Evolutionary conservation across 78 protist genomes (phyloP), one percentile per base, ranked within the genome.

Genomic region (Dictyostelium purpureum): DNA sequence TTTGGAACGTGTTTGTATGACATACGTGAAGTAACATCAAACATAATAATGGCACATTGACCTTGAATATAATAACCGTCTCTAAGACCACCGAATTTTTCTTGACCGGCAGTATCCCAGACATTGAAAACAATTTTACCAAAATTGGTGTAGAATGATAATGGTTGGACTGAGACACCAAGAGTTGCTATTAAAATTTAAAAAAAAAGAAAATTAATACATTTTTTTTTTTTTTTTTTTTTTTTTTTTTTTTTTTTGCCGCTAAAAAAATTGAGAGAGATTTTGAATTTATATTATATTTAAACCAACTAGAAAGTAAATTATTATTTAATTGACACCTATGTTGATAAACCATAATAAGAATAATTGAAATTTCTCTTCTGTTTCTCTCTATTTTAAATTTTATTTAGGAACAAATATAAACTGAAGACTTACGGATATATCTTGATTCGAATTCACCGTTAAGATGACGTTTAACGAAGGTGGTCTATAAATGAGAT

Each of bases 51-150:
- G 67, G 99, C 99, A 75, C 98, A 93, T 71, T 98, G 96, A 45
- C 99, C 99, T 73, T 98, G 96, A 74, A 96, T 92, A 21, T 98
- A 99, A 95, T 98, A 98, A 40, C 99, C 99, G 71, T 98, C 99
- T 63, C 99, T 97, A 31, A 99, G 94, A 24, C 99, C 99, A 12
- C 99, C 99, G 78, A 98, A 99, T 95, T 98, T 97, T 96, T 99
- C 99, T 96, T 99, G 99, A n/a, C 99, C 99, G 16, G 99, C 99
- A 5, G 99, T 99, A 88, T 99, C 99, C 99, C 99, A 99, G 52
- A 96, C 96, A 95, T 99, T 97, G 98, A 99, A 98, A 37, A 31
- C 1, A 74, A 99, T 87, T 40, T 69, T 77, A 54, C 99, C 99
- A 54, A 70, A 93, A 94, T 93, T 98, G 47, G 99, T 99, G 96